A percentile compares a stretch with the other conserved stretches of the same genome.
Evolutionary conservation across 1,139 yeast genomes (phyloP).

Genomic region (Candida gigantensis): DNA sequence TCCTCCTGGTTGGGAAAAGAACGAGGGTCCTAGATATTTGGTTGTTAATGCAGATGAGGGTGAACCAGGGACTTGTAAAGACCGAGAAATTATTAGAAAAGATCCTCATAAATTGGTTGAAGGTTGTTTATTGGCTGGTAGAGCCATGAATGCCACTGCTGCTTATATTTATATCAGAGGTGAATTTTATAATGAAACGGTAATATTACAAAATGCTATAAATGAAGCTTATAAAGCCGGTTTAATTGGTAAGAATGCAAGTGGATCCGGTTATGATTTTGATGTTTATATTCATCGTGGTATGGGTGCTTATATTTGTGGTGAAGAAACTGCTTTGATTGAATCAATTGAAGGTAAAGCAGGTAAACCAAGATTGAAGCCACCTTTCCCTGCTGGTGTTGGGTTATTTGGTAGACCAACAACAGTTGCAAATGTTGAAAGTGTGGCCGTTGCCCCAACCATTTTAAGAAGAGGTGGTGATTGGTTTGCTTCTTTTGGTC

Average conservation of each 20-base stretch:
- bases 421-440: slow-evolving; percentile 86
- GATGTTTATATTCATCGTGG: slow-evolving; percentile 85
- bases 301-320: slow-evolving; percentile 90
- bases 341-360: slow-evolving; percentile 90
- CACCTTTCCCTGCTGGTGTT: slow-evolving; percentile 93
- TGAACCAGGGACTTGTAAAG: slow-evolving; percentile 92
- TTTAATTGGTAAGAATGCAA: slow-evolving; percentile 75
- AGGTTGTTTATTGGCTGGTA: slow-evolving; percentile 83
- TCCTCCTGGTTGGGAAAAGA: slow-evolving; percentile 93
- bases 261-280: slow-evolving; percentile 83
- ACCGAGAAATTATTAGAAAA: slow-evolving; percentile 83
- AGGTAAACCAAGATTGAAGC: slow-evolving; percentile 89
- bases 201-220: slow-evolving; percentile 70
- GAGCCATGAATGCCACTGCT: slow-evolving; percentile 92
- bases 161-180: slow-evolving; percentile 90
- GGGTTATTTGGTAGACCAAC: slow-evolving; percentile 90
- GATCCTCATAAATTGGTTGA: slow-evolving; percentile 89
- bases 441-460: slow-evolving; percentile 86
- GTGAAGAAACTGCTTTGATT: slow-evolving; percentile 86
- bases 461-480: slow-evolving; percentile 85
- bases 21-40: slow-evolving; percentile 79
- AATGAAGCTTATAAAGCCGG: slow-evolving; percentile 85
- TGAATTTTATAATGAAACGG: slow-evolving; percentile 81
- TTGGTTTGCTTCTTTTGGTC: slow-evolving; percentile 81
- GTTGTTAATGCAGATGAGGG: slow-evolving; percentile 94